phyloP scores from a whole-genome alignment of 768 basidiomycete genomes.

The Nidularia pulvinata region DNA sequence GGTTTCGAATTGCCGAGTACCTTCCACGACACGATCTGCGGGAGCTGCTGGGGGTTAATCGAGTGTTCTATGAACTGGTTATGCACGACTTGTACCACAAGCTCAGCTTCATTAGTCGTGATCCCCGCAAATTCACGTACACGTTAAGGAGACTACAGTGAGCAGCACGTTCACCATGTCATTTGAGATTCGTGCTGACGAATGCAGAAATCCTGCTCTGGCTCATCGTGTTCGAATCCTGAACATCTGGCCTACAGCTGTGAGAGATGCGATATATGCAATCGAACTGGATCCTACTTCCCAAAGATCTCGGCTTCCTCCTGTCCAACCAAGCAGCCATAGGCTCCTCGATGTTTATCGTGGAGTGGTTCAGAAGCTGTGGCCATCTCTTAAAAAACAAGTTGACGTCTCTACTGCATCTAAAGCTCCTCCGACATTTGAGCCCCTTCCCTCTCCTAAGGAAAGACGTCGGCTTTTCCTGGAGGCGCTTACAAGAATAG shows the following conservation, averaged over 20 bases:
- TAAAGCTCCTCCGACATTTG: no score
- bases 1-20: constrained; percentile 15
- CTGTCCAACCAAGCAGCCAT: not conserved
- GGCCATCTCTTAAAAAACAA: not conserved
- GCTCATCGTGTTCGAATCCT: constrained; percentile 17
- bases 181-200: not conserved
- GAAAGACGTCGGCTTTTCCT: constrained; percentile 11
- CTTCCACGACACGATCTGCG: constrained; percentile 9
- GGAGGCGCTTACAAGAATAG: constrained; percentile 8
- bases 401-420: not conserved
- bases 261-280: constrained; percentile 16
- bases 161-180: constrained; percentile 3
- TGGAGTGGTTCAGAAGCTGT: not conserved
- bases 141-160: constrained; percentile 17
- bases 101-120: constrained; percentile 16
- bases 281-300: not conserved
- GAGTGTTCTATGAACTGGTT: constrained; percentile 14
- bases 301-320: not conserved
- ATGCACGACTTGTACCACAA: constrained; percentile 21
- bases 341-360: not conserved
- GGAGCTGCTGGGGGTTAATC: constrained; percentile 12
- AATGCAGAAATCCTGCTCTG: constrained; percentile 7
- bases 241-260: constrained; percentile 21
- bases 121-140: constrained; percentile 13
- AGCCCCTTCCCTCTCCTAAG: constrained; percentile 7